Evolutionary conservation across 768 basidiomycete species (phyloP), one percentile per base, ranked within the genome.

Genomic region (Suillus plorans): DNA sequence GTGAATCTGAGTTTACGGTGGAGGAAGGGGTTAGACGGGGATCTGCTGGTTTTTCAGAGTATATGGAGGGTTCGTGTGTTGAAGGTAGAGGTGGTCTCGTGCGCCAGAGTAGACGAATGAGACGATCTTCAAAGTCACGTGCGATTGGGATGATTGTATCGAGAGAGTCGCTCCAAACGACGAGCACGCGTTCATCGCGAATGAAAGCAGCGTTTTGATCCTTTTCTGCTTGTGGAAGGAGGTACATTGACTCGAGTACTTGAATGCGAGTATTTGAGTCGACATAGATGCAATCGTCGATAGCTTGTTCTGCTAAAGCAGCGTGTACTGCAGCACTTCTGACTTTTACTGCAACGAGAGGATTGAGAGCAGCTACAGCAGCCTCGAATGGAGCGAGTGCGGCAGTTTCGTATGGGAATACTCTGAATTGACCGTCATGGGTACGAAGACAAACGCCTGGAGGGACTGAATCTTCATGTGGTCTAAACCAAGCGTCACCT

Each of bases 81-180:
- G 67, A 50, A 66, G 74, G 71, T 20, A 61, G 67, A 28, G 68
- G 74, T 49, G 67, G 77, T 66, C 66, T 79, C 66, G 61, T 80
- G 52, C 81, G 76, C 86, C 86, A 87, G 10, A 87, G 75, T 60
- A 83, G 83, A 61, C 80, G 80, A 68, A 87, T 85, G 73, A 87
- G 83, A 60, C 83, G 79, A 65, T 85, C 82, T 67, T 87, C 86
- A 62, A 87, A 83, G 67, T 85, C 84, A 65, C 81, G 76, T 20
- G 75, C 75, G 31, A 68, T 72, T 25, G 74, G 74, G 63, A 95
- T 86, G 74, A 95, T 90, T 68, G 82, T 83, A 71, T 94, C 91
- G 53, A 94, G 81, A 0, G 86, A 84, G 72, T 94, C 90, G 22
- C 89, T 87, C 93, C 93, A 95, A 67, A 95, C 87, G 66, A 95